Conservation (phyloP, 1,139 yeast genomes). For the Zhuliangozyma blackwelliae region DNA sequence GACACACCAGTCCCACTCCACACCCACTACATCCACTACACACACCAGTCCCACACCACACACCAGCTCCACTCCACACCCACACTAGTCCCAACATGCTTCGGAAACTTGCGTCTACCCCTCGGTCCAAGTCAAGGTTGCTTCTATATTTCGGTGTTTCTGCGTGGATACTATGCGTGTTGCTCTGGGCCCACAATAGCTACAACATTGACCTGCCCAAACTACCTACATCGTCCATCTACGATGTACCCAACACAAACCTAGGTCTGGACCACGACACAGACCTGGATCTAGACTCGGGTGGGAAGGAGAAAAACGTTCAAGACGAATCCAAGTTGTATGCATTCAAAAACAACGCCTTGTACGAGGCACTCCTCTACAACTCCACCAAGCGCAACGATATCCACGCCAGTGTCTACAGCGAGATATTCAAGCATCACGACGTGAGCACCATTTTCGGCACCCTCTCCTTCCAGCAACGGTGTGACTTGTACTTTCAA, state of each 20-base stretch:
- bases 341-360: background rate
- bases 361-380: no score
- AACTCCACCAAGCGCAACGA: background rate
- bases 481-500: slow-evolving; percentile 31
- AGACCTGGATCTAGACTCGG: background rate
- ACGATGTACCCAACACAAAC: background rate
- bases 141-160: background rate
- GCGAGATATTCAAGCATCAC: slow-evolving; percentile 20
- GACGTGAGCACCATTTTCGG: slow-evolving; percentile 17
- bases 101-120: background rate
- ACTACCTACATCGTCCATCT: background rate
- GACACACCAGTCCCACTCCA: no score
- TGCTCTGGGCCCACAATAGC: slow-evolving; percentile 1
- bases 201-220: background rate
- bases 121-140: background rate
- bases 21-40: no score
- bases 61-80: no score
- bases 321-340: background rate
- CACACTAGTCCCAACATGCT: no score
- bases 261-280: background rate
- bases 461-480: slow-evolving; percentile 16
- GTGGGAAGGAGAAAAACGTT: no score
- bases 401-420: slow-evolving; percentile 19
- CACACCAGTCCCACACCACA: no score
- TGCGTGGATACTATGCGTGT: slow-evolving; percentile 1